Percentiles rank a stretch among this genome's conserved stretches.
These are phyloP conservation scores for Pythium phragmitis DNA, from an alignment of 352 stramenopile genomes.

Conservation along the genomic window DNA sequence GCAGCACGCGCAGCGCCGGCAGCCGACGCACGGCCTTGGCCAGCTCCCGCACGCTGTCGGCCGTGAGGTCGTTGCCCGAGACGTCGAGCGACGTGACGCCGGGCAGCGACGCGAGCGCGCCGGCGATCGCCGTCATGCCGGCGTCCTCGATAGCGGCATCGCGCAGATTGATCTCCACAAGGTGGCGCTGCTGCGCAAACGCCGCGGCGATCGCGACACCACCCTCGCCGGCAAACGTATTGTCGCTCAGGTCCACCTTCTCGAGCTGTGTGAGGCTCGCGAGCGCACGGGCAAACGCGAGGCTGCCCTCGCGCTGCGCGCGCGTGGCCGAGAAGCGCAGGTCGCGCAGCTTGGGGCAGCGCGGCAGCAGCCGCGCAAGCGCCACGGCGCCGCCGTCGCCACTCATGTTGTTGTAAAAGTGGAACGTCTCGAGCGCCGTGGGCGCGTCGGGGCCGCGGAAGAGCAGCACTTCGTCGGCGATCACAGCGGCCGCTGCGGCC, in stretches of 20 bases:
- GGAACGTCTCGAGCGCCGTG: conserved; percentile 89
- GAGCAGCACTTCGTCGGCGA: conserved; percentile 87
- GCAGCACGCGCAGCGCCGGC: conserved; percentile 72
- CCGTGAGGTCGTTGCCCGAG: conserved; percentile 92
- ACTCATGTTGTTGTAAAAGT: conserved; percentile 99
- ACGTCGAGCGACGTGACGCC: conserved; percentile 84
- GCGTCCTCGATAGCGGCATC: conserved; percentile 91
- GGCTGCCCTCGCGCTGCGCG: conserved; percentile 80
- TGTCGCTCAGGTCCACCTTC: conserved; percentile 93
- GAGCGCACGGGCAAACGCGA: conserved; percentile 86
- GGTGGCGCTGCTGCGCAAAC: conserved; percentile 60
- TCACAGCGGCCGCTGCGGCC: conserved; percentile 80
- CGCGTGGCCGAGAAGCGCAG: conserved; percentile 94
- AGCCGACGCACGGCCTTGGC: conserved; percentile 44
- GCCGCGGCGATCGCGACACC: conserved; percentile 82
- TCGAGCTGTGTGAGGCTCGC: conserved; percentile 65
- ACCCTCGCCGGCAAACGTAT: conserved; percentile 90
- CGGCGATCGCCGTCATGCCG: conserved; percentile 80
- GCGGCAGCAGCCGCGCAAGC: conserved; percentile 82
- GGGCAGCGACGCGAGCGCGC: conserved; percentile 54
- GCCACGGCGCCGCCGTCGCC: conserved; percentile 90
- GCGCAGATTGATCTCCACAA: conserved; percentile 89
- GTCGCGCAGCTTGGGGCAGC: conserved; percentile 85
- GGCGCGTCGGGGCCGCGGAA: conserved; percentile 62
- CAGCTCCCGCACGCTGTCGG: conserved; percentile 51